phyloP scores from a whole-genome alignment of 1,284 basidiomycete species.

The Kalmanozyma brasiliensis region DNA sequence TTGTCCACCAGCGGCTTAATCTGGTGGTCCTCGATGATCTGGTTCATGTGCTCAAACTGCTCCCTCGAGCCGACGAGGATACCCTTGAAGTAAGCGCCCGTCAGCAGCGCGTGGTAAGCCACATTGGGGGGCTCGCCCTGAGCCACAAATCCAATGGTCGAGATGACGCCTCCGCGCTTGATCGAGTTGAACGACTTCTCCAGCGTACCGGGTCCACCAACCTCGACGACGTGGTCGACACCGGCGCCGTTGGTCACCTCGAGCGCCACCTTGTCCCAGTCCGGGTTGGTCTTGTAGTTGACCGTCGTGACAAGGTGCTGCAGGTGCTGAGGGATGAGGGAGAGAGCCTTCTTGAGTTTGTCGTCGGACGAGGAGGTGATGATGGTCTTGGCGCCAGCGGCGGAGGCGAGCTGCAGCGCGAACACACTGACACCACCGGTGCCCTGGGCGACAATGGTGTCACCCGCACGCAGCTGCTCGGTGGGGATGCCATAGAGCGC shows the following conservation, averaged over 20 bases:
- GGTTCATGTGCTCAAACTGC: conserved; percentile 72
- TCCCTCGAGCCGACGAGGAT: conserved; percentile 68
- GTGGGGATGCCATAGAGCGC: conserved; percentile 70
- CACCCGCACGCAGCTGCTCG: conserved; percentile 69
- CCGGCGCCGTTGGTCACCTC: conserved; percentile 72
- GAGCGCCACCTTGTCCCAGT: conserved; percentile 74
- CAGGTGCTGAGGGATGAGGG: conserved; percentile 55
- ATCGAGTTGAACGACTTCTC: conserved; percentile 70
- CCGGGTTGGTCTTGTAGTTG: conserved; percentile 73
- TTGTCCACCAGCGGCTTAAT: conserved; percentile 72
- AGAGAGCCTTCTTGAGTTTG: conserved; percentile 70
- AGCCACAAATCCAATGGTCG: conserved; percentile 72
- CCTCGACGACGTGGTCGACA: conserved; percentile 74
- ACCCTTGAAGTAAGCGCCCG: conserved; percentile 63
- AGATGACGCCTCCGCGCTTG: conserved; percentile 71
- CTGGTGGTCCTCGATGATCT: conserved; percentile 69
- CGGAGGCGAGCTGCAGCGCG: conserved; percentile 73
- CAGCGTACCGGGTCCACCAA: conserved; percentile 73
- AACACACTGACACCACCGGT: conserved; percentile 75
- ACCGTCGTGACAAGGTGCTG: conserved; percentile 47
- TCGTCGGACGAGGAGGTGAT: conserved; percentile 75
- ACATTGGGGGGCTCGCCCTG: conserved; percentile 41
- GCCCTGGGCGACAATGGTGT: conserved; percentile 73
- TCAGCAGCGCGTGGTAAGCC: conserved; percentile 25
- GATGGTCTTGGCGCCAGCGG: conserved; percentile 74